phyloP scores from a whole-genome alignment of 148 eudicot species.

The Rhododendron molle region DNA sequence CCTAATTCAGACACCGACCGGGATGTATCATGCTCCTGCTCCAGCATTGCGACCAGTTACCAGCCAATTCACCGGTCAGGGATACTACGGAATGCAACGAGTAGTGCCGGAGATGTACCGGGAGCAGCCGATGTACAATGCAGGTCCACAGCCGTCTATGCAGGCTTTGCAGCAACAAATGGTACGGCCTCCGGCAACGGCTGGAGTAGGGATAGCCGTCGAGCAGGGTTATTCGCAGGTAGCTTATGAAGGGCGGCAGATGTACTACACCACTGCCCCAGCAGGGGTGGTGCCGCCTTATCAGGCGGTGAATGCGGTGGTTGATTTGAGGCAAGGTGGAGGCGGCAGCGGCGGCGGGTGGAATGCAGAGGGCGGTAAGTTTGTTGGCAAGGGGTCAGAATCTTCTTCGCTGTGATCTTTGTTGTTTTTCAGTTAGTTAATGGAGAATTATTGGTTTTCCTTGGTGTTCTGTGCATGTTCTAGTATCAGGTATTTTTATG shows the following conservation, averaged over 20 bases:
- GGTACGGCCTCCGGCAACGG: slow-evolving; percentile 14
- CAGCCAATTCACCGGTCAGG: slow-evolving; percentile 27
- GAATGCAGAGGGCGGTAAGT: slow-evolving; percentile 23
- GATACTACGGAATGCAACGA: slow-evolving; percentile 43
- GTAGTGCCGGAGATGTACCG: slow-evolving; percentile 33
- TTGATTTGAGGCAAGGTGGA: slow-evolving; percentile 15
- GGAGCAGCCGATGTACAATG: slow-evolving; percentile 45
- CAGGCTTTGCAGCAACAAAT: slow-evolving; percentile 18
- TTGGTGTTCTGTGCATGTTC: slow-evolving; percentile 3
- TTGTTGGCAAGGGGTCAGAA: slow-evolving; percentile 11
- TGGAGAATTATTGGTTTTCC: neutral
- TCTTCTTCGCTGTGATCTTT: slow-evolving; percentile 19
- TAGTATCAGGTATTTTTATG: neutral
- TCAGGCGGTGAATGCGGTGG: slow-evolving; percentile 26
- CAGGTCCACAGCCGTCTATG: slow-evolving; percentile 6
- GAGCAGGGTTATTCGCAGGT: slow-evolving; percentile 28
- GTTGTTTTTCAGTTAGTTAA: neutral
- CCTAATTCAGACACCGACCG: slow-evolving; percentile 36
- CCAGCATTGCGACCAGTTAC: slow-evolving; percentile 29
- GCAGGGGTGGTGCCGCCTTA: slow-evolving; percentile 25
- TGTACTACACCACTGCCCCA: slow-evolving; percentile 31
- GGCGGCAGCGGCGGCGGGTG: slow-evolving; percentile 12
- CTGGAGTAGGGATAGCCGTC: slow-evolving; percentile 6
- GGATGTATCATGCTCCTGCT: slow-evolving; percentile 26
- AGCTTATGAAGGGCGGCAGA: slow-evolving; percentile 55